Conservation (phyloP, 495 filamentous ascomycete species). For the Penicillium arizonense region DNA sequence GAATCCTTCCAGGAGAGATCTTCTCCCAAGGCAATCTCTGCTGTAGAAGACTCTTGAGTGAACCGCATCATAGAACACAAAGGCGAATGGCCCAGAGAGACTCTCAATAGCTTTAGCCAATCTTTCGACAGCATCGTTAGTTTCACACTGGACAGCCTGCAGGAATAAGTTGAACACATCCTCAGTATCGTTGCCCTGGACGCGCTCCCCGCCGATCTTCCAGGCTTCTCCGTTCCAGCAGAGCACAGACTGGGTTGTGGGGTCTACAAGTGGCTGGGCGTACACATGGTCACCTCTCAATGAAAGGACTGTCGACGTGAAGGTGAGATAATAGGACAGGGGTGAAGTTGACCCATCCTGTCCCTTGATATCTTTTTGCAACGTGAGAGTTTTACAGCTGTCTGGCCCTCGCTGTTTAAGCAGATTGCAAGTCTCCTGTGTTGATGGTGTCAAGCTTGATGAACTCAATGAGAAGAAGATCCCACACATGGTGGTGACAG, state of each 20-base stretch:
- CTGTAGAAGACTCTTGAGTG: constrained; percentile 68
- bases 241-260: constrained; percentile 62
- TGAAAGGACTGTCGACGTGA: constrained; percentile 82
- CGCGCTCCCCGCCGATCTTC: constrained; percentile 56
- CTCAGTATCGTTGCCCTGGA: constrained; percentile 76
- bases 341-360: constrained; percentile 19
- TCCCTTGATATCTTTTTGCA: constrained; percentile 20
- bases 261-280: constrained; percentile 69
- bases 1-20: constrained; percentile 67
- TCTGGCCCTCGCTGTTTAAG: constrained; percentile 59
- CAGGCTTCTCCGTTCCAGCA: constrained; percentile 99
- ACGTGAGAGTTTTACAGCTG: constrained; percentile 35
- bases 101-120: constrained; percentile 54
- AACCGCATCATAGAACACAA: constrained; percentile 76
- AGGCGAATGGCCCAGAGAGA: constrained; percentile 85
- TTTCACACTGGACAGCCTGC: constrained; percentile 31
- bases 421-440: constrained; percentile 37
- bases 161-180: constrained; percentile 64
- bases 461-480: constrained; percentile 59
- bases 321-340: constrained; percentile 49
- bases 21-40: constrained; percentile 79
- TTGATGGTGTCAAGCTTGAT: constrained; percentile 28
- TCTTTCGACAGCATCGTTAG: constrained; percentile 23
- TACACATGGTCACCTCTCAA: constrained; percentile 73
- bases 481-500: constrained; percentile 55